Conservation (phyloP, 768 basidiomycete genomes). For the Hemileccinum impolitum region DNA sequence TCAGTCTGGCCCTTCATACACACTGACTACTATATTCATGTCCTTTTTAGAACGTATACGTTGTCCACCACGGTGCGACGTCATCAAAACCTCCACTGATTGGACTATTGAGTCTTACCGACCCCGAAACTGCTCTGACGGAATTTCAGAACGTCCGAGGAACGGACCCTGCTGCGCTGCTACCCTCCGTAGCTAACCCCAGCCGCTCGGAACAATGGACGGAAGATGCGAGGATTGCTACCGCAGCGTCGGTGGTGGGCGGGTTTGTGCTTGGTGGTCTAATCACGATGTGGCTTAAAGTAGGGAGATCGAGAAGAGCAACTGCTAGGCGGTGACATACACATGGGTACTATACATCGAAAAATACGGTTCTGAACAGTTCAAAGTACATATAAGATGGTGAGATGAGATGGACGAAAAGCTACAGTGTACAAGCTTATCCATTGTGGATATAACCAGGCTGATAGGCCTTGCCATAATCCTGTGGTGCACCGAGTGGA, state of each 20-base stretch:
- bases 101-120: conserved; percentile 45
- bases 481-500: conserved; percentile 6
- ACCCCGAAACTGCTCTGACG: conserved; percentile 33
- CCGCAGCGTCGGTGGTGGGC: conserved; percentile 27
- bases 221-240: conserved; percentile 13
- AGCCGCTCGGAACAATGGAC: conserved; percentile 13
- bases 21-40: conserved; percentile 5
- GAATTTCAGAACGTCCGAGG: conserved; percentile 44
- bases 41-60: conserved; percentile 49
- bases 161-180: conserved; percentile 32
- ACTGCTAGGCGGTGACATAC: conserved; percentile 5
- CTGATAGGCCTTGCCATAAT: conserved; percentile 23
- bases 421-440: conserved; percentile 7
- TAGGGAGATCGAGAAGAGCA: conserved; percentile 3
- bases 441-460: conserved; percentile 23
- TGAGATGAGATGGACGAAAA: not conserved
- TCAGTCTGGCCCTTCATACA: conserved; percentile 19
- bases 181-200: conserved; percentile 12
- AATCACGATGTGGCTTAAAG: conserved; percentile 16
- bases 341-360: not conserved
- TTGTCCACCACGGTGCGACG: conserved; percentile 43
- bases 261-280: conserved; percentile 38
- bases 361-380: not conserved
- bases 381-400: not conserved
- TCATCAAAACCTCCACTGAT: conserved; percentile 39